These are phyloP conservation scores for Gossypium mustelinum DNA, from an alignment of 345 rosid species.

Conservation along the genomic window DNA sequence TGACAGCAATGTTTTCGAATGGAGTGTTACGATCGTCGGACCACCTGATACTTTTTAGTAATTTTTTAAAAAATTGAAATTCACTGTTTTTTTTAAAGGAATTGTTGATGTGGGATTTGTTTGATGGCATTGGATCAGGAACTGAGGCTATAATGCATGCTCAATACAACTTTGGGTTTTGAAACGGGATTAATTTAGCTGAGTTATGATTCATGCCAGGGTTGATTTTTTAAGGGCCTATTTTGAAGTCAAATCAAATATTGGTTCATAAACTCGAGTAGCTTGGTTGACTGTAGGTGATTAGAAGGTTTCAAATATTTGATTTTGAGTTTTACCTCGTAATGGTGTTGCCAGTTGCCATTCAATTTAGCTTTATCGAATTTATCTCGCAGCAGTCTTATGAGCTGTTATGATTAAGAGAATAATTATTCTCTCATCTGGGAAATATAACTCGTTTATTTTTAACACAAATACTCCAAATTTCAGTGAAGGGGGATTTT, in stretches of 20 bases:
- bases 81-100: neutral
- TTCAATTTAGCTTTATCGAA: neutral
- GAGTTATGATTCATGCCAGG: neutral
- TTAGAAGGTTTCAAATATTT: neutral
- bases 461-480: neutral
- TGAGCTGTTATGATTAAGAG: too few relatives aligned
- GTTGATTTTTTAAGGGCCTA: neutral
- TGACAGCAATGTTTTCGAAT: conserved; percentile 83
- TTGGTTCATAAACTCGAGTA: neutral
- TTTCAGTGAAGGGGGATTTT: conserved; percentile 93
- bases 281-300: conserved; percentile 1
- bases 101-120: conserved; percentile 5
- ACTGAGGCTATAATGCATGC: neutral
- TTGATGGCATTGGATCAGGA: conserved; percentile 14
- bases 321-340: neutral
- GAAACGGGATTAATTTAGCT: neutral
- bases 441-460: neutral
- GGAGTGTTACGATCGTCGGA: conserved; percentile 91
- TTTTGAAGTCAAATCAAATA: neutral
- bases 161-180: neutral
- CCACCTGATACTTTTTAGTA: conserved; percentile 97
- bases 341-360: neutral
- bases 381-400: neutral
- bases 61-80: conserved; percentile 3
- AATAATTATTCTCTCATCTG: neutral